Evolutionary conservation across 805 yeast genomes (phyloP), one percentile per base, ranked within the genome.

Genomic region (Lachancea nothofagi): DNA sequence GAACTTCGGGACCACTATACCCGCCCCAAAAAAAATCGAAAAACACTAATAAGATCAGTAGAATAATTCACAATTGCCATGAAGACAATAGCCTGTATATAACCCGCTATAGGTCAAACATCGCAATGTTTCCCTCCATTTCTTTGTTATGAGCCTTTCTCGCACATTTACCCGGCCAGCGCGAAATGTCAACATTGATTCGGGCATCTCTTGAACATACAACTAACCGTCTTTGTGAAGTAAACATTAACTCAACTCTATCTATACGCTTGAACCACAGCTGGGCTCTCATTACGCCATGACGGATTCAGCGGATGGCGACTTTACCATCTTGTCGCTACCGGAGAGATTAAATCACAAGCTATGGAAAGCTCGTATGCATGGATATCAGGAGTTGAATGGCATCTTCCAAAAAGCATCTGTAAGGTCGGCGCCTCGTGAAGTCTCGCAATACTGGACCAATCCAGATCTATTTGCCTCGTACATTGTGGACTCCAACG

Each of bases 301-400:
- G 43, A 33, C 36, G 12, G 50, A 44, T 9, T 40, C 44, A 37
- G 77, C 69, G 29, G 83, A 78, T 38, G 75, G 70, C 27, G 93
- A 84, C 51, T 81, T 69, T 50, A 67, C 79, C 18, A 52, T 69
- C 5, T 65, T 87, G 31, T 79, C 95, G 1, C 57, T 87, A 19
- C 76, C 73, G 13, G 87, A 83, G 39, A 69, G 87, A 38, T 62
- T 83, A 37, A 65, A 61, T 6, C 88, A 83, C 57, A 80, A 82
- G 55, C 75, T 74, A 48, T 93, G 97, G 97, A 89, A 87, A 62
- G 97, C 78, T 10, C 78, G 98, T 44, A 65, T 74, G 40, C 75
- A 69, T 13, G 96, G 90, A 0, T 90, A 89, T 59, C 83, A 79
- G 40, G 90, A 84, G 50, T 55, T 79, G 37, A 63, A 69, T 15